Percentiles rank a stretch among this genome's conserved stretches.
Evolutionary conservation across 139 green algal genomes (phyloP).

Genomic region (Marvania coccoides): DNA sequence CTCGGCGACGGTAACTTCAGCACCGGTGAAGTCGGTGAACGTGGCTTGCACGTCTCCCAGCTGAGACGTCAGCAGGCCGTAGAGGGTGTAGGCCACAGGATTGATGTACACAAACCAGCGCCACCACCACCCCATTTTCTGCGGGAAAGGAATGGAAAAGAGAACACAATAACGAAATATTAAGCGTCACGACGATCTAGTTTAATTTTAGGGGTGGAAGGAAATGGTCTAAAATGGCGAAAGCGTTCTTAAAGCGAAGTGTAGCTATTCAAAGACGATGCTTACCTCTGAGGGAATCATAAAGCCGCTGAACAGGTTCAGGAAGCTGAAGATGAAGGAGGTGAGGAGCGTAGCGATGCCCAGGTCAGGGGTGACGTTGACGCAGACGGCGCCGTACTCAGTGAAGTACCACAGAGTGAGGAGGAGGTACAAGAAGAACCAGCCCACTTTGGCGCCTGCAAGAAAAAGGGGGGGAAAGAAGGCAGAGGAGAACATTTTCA

Average conservation of each 20-base stretch:
- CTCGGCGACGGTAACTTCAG: constrained; percentile 3
- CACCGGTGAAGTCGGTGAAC: background rate
- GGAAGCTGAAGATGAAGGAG: constrained; percentile 39
- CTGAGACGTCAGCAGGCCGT: constrained; percentile 30
- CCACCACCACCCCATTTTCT: constrained; percentile 37
- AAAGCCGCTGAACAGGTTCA: constrained; percentile 45
- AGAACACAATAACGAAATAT: too few relatives aligned
- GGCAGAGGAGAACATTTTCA: too few relatives aligned
- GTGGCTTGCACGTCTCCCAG: constrained; percentile 20
- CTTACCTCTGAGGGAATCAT: too few relatives aligned
- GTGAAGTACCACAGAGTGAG: constrained; percentile 54
- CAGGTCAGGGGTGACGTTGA: constrained; percentile 16
- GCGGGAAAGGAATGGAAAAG: too few relatives aligned
- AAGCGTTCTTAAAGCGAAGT: too few relatives aligned
- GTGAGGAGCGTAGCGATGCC: constrained; percentile 2
- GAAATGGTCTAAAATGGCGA: too few relatives aligned
- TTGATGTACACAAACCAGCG: constrained; percentile 34
- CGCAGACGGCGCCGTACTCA: constrained; percentile 39
- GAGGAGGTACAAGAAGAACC: constrained; percentile 58
- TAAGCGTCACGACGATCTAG: too few relatives aligned
- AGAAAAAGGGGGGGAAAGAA: too few relatives aligned
- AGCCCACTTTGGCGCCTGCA: constrained; percentile 12
- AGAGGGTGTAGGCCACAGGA: constrained; percentile 27
- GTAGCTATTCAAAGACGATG: too few relatives aligned
- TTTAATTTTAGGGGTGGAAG: too few relatives aligned